Evolutionary conservation across 129 eudicot genomes (phyloP), one percentile per base, ranked within the genome.

Genomic region (Logfia minima): DNA sequence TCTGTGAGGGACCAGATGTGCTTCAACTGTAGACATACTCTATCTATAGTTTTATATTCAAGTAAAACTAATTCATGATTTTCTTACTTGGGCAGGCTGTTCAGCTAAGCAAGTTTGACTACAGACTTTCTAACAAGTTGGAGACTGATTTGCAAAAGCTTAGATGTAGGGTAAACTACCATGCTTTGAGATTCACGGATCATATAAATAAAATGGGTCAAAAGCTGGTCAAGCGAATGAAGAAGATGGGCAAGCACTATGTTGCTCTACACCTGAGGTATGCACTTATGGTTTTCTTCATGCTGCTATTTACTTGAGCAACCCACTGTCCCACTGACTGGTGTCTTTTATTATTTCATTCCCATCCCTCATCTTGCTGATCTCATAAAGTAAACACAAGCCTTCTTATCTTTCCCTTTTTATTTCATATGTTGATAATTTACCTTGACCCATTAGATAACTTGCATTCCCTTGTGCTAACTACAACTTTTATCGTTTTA

Each of bases 151-250:
- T 85, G 31, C 97, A 92, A 71, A 92, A 87, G 92, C 97, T 92
- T 77, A 89, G 97, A 79, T 92, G 97, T 83, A 82, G 97, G 80
- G 96, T 83, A 41, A 92, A 92, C 83, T 92, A 92, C 77, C 97
- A 92, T 77, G 96, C 97, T 29, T 75, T 92, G 66, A 86, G 77
- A 84, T 92, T 92, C 78, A 92, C 97, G 4, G 80, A 89, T 55
- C 88, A 96, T 29, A 92, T 92, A 37, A 80, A 72, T 79, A 77
- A 86, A 87, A 89, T 92, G 97, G 97, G 97, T 70, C 85, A 78
- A 68, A 82, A 74, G 29, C 72, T 92, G 89, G 89, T 85, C 74
- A 80, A 83, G 26, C 85, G 92, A 64, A 89, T 92, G 96, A 84
- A 89, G 85, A 79, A 56, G 76, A 84, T 70, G 86, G 88, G 89